Conservation (phyloP, 2,329 filamentous ascomycete species). For the Falciphora oryzae region DNA sequence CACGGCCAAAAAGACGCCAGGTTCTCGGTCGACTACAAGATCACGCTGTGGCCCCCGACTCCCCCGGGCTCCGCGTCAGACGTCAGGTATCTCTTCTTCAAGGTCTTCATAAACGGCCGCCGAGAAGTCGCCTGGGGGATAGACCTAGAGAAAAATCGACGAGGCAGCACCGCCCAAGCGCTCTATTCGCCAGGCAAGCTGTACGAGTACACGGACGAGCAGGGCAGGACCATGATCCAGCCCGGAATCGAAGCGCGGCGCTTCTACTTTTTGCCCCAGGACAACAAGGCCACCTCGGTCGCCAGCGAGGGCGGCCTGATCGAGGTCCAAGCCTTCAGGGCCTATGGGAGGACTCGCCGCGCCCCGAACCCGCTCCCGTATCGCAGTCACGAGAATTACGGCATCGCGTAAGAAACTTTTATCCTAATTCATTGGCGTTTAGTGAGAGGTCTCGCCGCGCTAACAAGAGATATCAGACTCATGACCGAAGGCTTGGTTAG, state of each 20-base stretch:
- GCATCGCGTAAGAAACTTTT: conserved; percentile 41
- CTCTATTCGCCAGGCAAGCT: conserved; percentile 42
- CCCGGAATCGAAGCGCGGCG: conserved; percentile 42
- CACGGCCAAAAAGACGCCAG: conserved; percentile 33
- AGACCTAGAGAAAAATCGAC: conserved; percentile 36
- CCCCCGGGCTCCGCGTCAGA: conserved; percentile 22
- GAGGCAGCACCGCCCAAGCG: conserved; percentile 25
- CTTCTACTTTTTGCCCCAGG: conserved; percentile 41
- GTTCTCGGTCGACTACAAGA: conserved; percentile 46
- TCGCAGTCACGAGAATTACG: conserved; percentile 42
- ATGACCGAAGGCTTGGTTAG: conserved; percentile 48
- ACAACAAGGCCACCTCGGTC: conserved; percentile 28
- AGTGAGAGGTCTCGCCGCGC: not conserved
- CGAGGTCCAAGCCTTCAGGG: conserved; percentile 47
- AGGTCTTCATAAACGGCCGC: conserved; percentile 48
- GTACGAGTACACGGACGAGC: conserved; percentile 33
- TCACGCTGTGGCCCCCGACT: conserved; percentile 20
- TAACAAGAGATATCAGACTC: conserved; percentile 30
- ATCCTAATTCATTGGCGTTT: no score
- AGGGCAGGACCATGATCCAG: conserved; percentile 25
- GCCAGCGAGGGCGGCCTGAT: conserved; percentile 51
- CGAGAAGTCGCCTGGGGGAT: conserved; percentile 48
- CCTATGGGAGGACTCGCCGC: conserved; percentile 38
- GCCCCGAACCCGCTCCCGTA: conserved; percentile 37
- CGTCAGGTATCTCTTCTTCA: conserved; percentile 45